Evolutionary conservation across 352 stramenopile species (phyloP).

Genomic region (Phytophthora multivora): DNA sequence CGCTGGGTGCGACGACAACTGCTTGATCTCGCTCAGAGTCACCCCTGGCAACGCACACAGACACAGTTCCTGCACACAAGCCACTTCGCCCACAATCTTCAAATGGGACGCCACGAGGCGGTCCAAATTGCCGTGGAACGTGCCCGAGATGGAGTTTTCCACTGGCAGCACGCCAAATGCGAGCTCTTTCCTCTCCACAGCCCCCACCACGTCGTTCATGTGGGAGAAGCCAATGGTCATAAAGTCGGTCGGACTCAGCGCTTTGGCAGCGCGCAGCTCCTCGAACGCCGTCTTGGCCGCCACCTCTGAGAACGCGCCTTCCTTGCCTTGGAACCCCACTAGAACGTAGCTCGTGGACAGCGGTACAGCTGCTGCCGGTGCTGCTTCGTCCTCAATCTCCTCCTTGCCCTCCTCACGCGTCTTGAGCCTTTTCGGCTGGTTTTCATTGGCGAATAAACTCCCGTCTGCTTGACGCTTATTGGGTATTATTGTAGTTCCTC

Average conservation of each 20-base stretch:
- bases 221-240: constrained; percentile 69
- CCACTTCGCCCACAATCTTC: constrained; percentile 77
- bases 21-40: constrained; percentile 51
- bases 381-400: neutral
- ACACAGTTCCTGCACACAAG: constrained; percentile 69
- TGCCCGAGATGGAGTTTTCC: constrained; percentile 78
- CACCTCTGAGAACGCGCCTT: constrained; percentile 76
- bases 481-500: neutral
- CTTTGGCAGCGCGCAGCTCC: constrained; percentile 52
- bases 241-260: constrained; percentile 52
- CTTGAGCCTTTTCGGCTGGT: neutral
- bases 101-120: constrained; percentile 64
- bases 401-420: neutral
- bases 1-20: constrained; percentile 63
- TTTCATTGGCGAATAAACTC: no score
- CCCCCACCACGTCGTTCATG: constrained; percentile 57
- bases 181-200: constrained; percentile 61
- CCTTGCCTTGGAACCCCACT: constrained; percentile 73
- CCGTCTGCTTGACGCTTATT: no score
- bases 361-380: neutral
- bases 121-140: constrained; percentile 75
- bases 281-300: constrained; percentile 60
- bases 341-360: constrained; percentile 46
- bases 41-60: constrained; percentile 52
- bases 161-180: constrained; percentile 68